Evolutionary conservation across 2,329 filamentous ascomycete genomes (phyloP).

Genomic region (Alternaria longipes): DNA sequence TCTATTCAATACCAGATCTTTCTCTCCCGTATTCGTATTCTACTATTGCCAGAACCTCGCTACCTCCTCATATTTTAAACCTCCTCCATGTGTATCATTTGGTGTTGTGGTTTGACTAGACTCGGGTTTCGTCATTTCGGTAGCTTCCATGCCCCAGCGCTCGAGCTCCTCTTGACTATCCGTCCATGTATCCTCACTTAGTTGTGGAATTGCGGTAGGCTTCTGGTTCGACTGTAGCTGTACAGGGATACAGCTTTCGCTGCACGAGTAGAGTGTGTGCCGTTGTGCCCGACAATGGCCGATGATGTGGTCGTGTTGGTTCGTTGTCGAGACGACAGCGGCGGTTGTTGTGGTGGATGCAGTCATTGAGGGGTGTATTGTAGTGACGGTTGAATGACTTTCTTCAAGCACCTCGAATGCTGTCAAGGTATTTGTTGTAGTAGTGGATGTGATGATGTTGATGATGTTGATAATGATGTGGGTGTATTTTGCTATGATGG

Average conservation of each 20-base stretch:
- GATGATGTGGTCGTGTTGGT: conserved; percentile 17
- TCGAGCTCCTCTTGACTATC: conserved; percentile 18
- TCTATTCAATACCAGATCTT: not conserved
- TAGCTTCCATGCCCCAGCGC: conserved; percentile 16
- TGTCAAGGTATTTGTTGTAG: not conserved
- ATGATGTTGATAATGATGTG: not conserved
- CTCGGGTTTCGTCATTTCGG: not conserved
- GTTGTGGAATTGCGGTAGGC: not conserved
- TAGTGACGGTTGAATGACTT: too few species aligned
- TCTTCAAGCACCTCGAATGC: not conserved
- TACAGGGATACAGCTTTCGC: not conserved
- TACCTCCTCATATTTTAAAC: conserved; percentile 5
- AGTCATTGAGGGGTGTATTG: conserved; percentile 4
- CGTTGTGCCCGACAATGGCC: conserved; percentile 22
- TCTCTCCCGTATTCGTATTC: not conserved
- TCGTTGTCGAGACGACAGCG: conserved; percentile 2
- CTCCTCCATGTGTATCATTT: not conserved
- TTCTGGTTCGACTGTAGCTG: not conserved
- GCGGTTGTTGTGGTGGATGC: not conserved
- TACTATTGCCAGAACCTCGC: conserved; percentile 2
- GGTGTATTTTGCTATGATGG: not conserved
- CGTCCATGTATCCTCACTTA: conserved; percentile 12
- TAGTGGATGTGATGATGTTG: not conserved
- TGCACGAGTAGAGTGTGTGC: conserved; percentile 15
- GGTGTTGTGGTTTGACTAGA: not conserved